Evolutionary conservation across 2,329 filamentous ascomycete species (phyloP).

Genomic region (Trematosphaeria pertusa): DNA sequence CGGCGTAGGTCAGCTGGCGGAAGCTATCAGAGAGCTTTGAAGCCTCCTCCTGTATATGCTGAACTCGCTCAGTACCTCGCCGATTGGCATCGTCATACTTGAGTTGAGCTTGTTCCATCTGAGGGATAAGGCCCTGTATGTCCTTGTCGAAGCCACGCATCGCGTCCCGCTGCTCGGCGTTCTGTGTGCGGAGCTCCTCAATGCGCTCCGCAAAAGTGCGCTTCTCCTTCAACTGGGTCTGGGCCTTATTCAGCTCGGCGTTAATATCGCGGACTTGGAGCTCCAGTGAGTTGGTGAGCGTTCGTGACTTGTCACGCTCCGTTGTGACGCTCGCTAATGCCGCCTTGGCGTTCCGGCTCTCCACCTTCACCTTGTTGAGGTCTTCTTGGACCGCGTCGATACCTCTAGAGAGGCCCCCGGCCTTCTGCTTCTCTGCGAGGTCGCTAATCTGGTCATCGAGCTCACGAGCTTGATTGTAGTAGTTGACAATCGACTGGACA

Average conservation of each 20-base stretch:
- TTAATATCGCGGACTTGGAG: constrained; percentile 77
- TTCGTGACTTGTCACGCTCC: constrained; percentile 75
- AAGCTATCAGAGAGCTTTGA: constrained; percentile 76
- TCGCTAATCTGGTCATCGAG: constrained; percentile 77
- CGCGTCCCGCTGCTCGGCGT: constrained; percentile 70
- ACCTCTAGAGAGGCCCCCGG: constrained; percentile 69
- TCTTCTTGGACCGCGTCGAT: constrained; percentile 85
- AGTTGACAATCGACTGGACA: constrained; percentile 76
- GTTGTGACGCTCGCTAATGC: constrained; percentile 69
- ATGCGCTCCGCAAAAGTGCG: constrained; percentile 73
- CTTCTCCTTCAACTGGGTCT: constrained; percentile 83
- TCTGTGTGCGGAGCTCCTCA: constrained; percentile 73
- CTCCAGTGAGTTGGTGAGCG: constrained; percentile 73
- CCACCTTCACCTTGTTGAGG: constrained; percentile 70
- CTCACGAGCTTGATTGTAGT: constrained; percentile 73
- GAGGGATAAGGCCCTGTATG: constrained; percentile 74
- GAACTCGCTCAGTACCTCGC: constrained; percentile 75
- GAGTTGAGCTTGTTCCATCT: constrained; percentile 76
- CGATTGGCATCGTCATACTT: constrained; percentile 78
- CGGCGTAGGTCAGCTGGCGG: constrained; percentile 77
- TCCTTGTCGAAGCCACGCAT: constrained; percentile 76
- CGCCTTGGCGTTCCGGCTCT: constrained; percentile 69
- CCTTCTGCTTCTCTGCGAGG: constrained; percentile 77
- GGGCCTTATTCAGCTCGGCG: constrained; percentile 73
- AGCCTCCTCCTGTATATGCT: constrained; percentile 73